phyloP scores from a whole-genome alignment of 2,329 filamentous ascomycete species.

The Xylaria digitata region DNA sequence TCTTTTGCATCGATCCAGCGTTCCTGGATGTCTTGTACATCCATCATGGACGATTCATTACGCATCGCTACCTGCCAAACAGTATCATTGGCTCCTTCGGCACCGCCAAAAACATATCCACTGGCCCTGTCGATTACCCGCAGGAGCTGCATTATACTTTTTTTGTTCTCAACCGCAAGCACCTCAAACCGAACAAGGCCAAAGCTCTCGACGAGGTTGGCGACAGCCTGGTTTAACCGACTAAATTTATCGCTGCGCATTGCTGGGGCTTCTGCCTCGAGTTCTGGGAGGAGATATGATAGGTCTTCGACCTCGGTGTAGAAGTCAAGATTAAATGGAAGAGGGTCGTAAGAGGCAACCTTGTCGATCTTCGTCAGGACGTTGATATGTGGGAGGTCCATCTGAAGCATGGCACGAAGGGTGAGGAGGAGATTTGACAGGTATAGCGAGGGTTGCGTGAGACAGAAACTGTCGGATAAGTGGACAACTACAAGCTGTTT shows the following conservation, averaged over 20 bases:
- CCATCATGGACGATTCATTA: conserved; percentile 77
- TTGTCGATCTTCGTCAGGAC: conserved; percentile 99
- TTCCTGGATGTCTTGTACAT: conserved; percentile 91
- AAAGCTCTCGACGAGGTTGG: conserved; percentile 88
- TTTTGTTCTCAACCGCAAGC: conserved; percentile 94
- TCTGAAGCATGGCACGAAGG: conserved; percentile 95
- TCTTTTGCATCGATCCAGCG: conserved; percentile 93
- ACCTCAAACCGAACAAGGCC: conserved; percentile 92
- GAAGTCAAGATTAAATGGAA: conserved; percentile 95
- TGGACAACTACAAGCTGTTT: conserved; percentile 88
- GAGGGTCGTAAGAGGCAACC: conserved; percentile 81
- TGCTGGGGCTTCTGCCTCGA: conserved; percentile 81
- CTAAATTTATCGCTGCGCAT: conserved; percentile 80
- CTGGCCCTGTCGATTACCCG: conserved; percentile 90
- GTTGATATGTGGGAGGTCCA: conserved; percentile 96
- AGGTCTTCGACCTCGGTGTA: conserved; percentile 98
- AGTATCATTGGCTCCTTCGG: conserved; percentile 92
- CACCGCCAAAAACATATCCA: conserved; percentile 90
- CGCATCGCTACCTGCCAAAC: conserved; percentile 98
- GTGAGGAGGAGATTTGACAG: conserved; percentile 93
- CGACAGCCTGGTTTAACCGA: conserved; percentile 85
- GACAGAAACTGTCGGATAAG: conserved; percentile 91
- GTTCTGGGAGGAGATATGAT: conserved; percentile 80
- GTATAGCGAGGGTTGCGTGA: conserved; percentile 93
- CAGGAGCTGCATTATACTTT: conserved; percentile 93